Conservation (phyloP, 305 asterid species). For the Fraxinus latifolia region DNA sequence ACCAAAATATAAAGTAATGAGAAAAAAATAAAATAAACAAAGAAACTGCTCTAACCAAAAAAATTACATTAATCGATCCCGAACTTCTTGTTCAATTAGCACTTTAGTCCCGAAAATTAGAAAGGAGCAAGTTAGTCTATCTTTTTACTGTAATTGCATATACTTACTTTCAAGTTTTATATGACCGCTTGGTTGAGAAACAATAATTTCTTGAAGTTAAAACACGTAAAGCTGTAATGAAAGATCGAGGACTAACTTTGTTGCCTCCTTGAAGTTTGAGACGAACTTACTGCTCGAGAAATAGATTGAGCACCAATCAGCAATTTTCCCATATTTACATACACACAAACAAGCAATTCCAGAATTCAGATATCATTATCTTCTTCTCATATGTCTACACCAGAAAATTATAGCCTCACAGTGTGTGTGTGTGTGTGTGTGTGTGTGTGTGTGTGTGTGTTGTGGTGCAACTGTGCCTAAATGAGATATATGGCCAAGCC, state of each 20-base stretch:
- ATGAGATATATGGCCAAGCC: neutral
- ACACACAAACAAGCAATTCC: neutral
- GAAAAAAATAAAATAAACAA: neutral
- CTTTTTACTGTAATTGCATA: neutral
- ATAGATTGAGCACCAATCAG: neutral
- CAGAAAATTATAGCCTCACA: neutral
- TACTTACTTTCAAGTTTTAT: neutral
- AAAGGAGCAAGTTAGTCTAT: neutral
- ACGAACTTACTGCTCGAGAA: neutral
- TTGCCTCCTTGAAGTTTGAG: neutral
- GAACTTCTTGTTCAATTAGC: neutral
- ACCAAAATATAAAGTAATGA: neutral
- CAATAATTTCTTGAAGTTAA: neutral
- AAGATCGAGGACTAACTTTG: neutral
- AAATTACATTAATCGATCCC: neutral
- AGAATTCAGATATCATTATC: neutral
- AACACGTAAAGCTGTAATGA: neutral
- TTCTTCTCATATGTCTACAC: neutral
- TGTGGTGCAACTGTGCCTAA: neutral
- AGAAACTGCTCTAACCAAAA: neutral
- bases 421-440: neutral
- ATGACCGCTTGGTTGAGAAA: neutral
- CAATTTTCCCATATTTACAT: neutral
- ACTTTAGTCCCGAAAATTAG: neutral
- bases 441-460: too few species aligned